phyloP scores from a whole-genome alignment of 495 filamentous ascomycete species.

The Podospora pseudoanserina region DNA sequence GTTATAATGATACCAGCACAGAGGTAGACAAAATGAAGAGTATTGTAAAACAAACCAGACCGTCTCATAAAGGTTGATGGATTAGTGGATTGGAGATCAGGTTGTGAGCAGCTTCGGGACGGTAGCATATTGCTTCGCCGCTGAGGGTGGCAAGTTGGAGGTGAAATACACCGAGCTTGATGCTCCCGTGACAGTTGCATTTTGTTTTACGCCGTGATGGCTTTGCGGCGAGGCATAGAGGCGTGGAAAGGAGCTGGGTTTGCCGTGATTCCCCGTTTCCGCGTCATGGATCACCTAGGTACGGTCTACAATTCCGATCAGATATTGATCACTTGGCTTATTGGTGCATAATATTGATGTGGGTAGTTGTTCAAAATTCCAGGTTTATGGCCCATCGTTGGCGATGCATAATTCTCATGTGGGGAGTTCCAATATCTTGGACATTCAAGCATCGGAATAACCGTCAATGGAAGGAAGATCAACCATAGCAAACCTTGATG shows the following conservation, averaged over 20 bases:
- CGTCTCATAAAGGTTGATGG: not conserved
- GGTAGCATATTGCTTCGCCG: not conserved
- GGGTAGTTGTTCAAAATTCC: too few species aligned
- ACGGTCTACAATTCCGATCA: too few species aligned
- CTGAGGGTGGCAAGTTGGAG: not conserved
- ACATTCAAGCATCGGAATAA: too few species aligned
- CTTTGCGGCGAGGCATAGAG: not conserved
- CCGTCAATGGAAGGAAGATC: too few species aligned
- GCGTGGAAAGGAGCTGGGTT: not conserved
- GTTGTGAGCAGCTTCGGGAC: not conserved
- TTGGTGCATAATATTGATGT: too few species aligned
- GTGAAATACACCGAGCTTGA: not conserved
- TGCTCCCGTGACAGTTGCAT: not conserved
- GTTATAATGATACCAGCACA: not conserved
- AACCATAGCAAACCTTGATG: too few species aligned
- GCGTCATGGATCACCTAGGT: too few species aligned
- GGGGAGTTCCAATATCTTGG: too few species aligned
- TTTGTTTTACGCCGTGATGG: not conserved
- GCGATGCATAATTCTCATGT: too few species aligned
- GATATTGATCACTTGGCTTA: too few species aligned
- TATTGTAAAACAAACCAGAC: not conserved
- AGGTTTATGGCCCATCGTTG: too few species aligned
- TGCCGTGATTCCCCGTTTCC: not conserved
- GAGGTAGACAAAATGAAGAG: not conserved
- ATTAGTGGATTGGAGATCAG: not conserved